phyloP scores from a whole-genome alignment of 2,329 filamentous ascomycete genomes.

The Furcasterigmium sp. region DNA sequence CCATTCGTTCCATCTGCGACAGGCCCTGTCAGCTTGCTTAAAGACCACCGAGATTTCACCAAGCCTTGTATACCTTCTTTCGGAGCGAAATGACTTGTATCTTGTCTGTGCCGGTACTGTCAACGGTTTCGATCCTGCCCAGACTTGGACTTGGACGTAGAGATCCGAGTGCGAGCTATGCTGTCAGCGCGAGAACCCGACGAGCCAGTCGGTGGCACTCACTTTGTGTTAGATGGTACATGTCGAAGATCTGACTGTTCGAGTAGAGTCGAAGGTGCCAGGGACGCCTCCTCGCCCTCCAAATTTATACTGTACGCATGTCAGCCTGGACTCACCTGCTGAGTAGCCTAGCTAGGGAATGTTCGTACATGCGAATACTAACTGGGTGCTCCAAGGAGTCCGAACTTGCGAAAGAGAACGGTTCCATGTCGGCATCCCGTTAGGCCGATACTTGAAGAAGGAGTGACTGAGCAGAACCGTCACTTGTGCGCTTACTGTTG shows the following conservation, averaged over 20 bases:
- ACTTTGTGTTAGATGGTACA: constrained; percentile 80
- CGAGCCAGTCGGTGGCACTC: constrained; percentile 7
- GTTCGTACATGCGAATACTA: constrained; percentile 57
- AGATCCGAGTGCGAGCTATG: constrained; percentile 75
- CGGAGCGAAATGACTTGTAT: constrained; percentile 82
- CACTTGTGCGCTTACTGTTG: too few relatives aligned
- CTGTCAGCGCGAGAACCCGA: constrained; percentile 14
- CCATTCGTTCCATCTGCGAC: constrained; percentile 87
- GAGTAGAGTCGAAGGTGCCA: constrained; percentile 63
- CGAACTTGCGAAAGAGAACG: constrained; percentile 91
- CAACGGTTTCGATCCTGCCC: constrained; percentile 91
- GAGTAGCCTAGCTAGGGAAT: too few relatives aligned
- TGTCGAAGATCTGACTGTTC: constrained; percentile 77
- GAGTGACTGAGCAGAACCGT: too few relatives aligned
- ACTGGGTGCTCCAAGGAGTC: constrained; percentile 73
- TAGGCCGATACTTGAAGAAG: too few relatives aligned
- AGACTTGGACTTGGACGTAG: constrained; percentile 88
- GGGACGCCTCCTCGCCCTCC: constrained; percentile 35
- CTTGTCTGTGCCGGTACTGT: constrained; percentile 88
- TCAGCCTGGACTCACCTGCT: too few relatives aligned
- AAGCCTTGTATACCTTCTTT: constrained; percentile 58
- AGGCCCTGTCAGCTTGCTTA: not conserved
- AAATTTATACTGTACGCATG: constrained; percentile 37
- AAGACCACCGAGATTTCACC: too few relatives aligned
- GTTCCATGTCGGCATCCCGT: constrained; percentile 61